Percentiles rank a stretch among this genome's conserved stretches.
Conservation (phyloP, 208 protist genomes). For the Herpetomonas muscarum region DNA sequence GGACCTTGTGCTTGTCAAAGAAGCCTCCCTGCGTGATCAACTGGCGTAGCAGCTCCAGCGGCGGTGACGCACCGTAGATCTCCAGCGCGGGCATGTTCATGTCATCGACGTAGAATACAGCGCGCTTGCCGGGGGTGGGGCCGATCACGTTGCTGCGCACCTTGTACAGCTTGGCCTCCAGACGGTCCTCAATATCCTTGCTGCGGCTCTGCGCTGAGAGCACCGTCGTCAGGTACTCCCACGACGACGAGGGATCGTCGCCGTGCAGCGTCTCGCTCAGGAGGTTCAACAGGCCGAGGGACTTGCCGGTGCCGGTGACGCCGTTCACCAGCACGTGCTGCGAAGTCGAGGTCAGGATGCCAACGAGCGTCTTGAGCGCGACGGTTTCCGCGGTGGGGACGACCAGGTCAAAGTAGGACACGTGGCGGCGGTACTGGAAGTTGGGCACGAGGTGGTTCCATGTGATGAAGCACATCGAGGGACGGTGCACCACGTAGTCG, state of each 20-base stretch:
- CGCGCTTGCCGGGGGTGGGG: slow-evolving; percentile 84
- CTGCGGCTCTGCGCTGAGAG: slow-evolving; percentile 93
- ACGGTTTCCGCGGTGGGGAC: slow-evolving; percentile 95
- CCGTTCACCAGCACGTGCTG: slow-evolving; percentile 91
- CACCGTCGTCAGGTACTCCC: slow-evolving; percentile 87
- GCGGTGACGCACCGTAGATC: slow-evolving; percentile 93
- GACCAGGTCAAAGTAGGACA: slow-evolving; percentile 94
- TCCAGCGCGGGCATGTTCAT: slow-evolving; percentile 95
- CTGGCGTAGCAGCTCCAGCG: slow-evolving; percentile 94
- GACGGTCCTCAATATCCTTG: slow-evolving; percentile 90
- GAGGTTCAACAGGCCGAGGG: slow-evolving; percentile 71
- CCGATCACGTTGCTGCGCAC: slow-evolving; percentile 84
- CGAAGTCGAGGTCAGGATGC: slow-evolving; percentile 64
- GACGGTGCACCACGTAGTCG: slow-evolving; percentile 91
- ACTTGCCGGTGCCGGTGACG: slow-evolving; percentile 95
- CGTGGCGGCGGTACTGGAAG: slow-evolving; percentile 81
- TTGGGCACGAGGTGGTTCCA: slow-evolving; percentile 90
- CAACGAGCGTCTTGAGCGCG: slow-evolving; percentile 75
- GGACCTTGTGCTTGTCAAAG: slow-evolving; percentile 92
- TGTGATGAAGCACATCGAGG: slow-evolving; percentile 82
- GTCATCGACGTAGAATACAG: slow-evolving; percentile 94
- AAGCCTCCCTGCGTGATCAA: slow-evolving; percentile 92
- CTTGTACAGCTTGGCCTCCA: slow-evolving; percentile 94
- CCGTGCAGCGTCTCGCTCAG: slow-evolving; percentile 50
- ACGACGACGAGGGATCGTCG: slow-evolving; percentile 72